phyloP scores from a whole-genome alignment of 163 green algal genomes.

The Scenedesmus sp. region DNA sequence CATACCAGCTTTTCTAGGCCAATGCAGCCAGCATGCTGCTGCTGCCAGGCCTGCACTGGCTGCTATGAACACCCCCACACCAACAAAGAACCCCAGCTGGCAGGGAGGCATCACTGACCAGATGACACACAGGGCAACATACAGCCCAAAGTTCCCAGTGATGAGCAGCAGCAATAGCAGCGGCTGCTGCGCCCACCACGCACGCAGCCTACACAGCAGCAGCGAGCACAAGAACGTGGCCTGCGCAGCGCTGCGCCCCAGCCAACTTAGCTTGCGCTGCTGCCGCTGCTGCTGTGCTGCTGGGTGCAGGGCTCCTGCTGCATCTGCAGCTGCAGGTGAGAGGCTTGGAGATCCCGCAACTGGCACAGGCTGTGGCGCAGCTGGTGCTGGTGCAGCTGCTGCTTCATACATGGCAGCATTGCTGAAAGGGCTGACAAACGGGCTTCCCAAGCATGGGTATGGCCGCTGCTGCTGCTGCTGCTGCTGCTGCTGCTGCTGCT shows the following conservation, averaged over 20 bases:
- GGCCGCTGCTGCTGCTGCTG: slow-evolving; percentile 15
- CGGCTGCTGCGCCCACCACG: not conserved
- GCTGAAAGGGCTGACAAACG: not conserved
- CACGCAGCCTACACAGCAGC: not conserved
- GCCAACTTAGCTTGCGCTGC: not conserved
- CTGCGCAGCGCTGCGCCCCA: not conserved
- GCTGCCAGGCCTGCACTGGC: not conserved
- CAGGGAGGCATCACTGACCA: not conserved
- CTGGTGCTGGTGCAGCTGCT: not conserved
- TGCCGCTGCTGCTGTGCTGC: not conserved
- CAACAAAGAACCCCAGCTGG: not conserved
- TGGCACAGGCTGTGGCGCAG: not conserved
- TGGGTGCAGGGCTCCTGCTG: not conserved
- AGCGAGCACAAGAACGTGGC: not conserved
- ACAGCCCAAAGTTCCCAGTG: not conserved
- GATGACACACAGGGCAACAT: not conserved
- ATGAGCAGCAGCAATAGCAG: not conserved
- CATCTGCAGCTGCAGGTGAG: not conserved
- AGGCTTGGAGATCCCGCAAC: not conserved
- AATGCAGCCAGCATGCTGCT: not conserved
- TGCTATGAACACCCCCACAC: not conserved
- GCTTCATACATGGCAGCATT: not conserved
- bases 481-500: not conserved
- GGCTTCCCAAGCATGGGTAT: not conserved
- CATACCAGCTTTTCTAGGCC: not conserved